Evolutionary conservation across 2,329 filamentous ascomycete genomes (phyloP).

Genomic region (Pseudophaeomoniella oleicola): DNA sequence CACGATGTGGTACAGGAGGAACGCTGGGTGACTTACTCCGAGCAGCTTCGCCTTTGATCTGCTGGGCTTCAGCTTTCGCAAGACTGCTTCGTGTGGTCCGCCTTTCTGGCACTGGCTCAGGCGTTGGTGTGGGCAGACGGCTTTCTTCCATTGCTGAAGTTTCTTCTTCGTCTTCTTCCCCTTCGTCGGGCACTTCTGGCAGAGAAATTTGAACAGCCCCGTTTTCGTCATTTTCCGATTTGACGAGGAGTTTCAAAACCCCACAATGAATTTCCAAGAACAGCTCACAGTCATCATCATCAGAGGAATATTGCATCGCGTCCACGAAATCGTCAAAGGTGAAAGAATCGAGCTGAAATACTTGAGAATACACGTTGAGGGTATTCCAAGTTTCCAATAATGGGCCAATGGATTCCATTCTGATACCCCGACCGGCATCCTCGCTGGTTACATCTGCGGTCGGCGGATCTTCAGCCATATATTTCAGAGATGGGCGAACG

Average conservation of each 20-base stretch:
- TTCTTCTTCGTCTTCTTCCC: conserved; percentile 44
- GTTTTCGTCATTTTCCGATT: conserved; percentile 51
- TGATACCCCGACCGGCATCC: conserved; percentile 40
- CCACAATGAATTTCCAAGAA: conserved; percentile 87
- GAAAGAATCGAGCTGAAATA: conserved; percentile 89
- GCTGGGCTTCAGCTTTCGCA: conserved; percentile 55
- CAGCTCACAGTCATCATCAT: conserved; percentile 64
- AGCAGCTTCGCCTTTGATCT: conserved; percentile 28
- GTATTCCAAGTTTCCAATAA: conserved; percentile 92
- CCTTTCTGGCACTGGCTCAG: conserved; percentile 56
- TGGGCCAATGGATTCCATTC: conserved; percentile 72
- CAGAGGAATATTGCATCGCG: conserved; percentile 63
- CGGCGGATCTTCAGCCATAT: conserved; percentile 44
- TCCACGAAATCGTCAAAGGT: conserved; percentile 95
- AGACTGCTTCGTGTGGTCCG: conserved; percentile 77
- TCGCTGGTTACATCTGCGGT: conserved; percentile 20
- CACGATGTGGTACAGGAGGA: conserved; percentile 31
- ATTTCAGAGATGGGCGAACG: conserved; percentile 62
- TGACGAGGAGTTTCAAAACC: conserved; percentile 73
- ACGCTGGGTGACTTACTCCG: conserved; percentile 20
- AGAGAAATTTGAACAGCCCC: conserved; percentile 68
- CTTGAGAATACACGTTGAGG: conserved; percentile 92
- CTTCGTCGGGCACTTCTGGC: conserved; percentile 58
- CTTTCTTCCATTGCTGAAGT: conserved; percentile 33
- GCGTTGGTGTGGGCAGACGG: conserved; percentile 40